A percentile compares a stretch with the other conserved stretches of the same genome.
Evolutionary conservation across 306 rosid species (phyloP).

Genomic region (Trichosanthes truncata): DNA sequence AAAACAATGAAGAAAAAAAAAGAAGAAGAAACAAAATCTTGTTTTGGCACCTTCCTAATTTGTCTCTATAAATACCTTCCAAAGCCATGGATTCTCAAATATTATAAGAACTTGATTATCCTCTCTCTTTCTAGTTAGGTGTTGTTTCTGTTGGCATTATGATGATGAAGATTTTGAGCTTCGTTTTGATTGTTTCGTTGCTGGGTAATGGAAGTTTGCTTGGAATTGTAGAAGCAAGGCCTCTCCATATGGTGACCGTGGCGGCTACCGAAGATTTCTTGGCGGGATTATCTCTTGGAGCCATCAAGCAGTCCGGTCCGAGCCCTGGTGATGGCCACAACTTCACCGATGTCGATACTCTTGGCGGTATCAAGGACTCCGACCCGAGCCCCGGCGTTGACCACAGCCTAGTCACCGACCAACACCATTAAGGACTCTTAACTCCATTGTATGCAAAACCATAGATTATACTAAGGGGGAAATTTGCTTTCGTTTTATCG

Average conservation of each 20-base stretch:
- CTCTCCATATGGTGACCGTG: background rate
- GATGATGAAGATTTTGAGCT: background rate
- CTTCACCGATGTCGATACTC: background rate
- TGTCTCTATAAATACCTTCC: background rate
- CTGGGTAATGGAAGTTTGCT: background rate
- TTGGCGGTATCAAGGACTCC: constrained; percentile 26
- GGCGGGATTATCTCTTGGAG: background rate
- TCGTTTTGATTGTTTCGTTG: background rate
- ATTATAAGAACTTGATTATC: background rate
- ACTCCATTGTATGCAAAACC: background rate
- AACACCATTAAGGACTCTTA: background rate
- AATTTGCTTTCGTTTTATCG: no score
- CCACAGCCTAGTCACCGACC: background rate
- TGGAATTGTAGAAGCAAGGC: background rate
- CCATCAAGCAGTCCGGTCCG: background rate
- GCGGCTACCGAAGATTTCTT: background rate
- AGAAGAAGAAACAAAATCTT: background rate
- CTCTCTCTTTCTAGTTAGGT: background rate
- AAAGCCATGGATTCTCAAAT: no score
- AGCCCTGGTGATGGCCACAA: background rate
- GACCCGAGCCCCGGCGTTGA: constrained; percentile 4
- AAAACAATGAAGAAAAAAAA: no score
- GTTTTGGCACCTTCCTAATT: background rate
- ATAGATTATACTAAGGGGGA: background rate
- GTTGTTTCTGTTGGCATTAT: background rate